Percentiles rank a stretch among this genome's conserved stretches.
Conservation (phyloP, 2,329 filamentous ascomycete genomes). For the Penicillium corylophilum region DNA sequence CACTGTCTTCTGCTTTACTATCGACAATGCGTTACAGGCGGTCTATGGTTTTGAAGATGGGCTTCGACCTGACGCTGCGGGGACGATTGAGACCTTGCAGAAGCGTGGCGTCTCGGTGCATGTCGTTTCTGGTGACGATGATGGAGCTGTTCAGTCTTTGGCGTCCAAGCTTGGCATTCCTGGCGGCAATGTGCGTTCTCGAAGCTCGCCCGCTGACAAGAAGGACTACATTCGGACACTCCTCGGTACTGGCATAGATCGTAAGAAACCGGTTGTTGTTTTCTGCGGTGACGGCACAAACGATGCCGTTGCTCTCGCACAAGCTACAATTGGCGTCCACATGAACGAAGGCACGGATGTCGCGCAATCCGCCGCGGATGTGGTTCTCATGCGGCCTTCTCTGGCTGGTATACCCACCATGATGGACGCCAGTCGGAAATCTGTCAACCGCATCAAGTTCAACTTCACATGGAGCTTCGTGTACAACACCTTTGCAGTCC, state of each 20-base stretch:
- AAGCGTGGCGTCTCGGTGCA: conserved; percentile 51
- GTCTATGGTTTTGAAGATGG: conserved; percentile 53
- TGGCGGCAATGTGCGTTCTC: conserved; percentile 40
- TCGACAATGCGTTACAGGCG: conserved; percentile 45
- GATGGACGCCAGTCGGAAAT: conserved; percentile 52
- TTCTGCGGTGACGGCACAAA: conserved; percentile 80
- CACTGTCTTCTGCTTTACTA: conserved; percentile 58
- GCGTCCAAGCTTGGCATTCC: conserved; percentile 47
- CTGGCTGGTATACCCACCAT: conserved; percentile 59
- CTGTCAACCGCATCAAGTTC: conserved; percentile 56
- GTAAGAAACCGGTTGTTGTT: conserved; percentile 50
- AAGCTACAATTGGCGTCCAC: conserved; percentile 70
- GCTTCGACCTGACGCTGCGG: conserved; percentile 51
- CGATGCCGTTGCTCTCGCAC: conserved; percentile 70
- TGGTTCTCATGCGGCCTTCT: conserved; percentile 61
- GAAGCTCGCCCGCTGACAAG: conserved; percentile 56
- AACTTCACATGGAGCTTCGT: conserved; percentile 70
- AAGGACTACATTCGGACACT: conserved; percentile 51
- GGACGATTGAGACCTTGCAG: conserved; percentile 53
- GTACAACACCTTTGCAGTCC: conserved; percentile 68
- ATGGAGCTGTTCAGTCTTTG: conserved; percentile 49
- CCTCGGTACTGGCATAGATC: conserved; percentile 3
- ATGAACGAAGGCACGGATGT: conserved; percentile 65
- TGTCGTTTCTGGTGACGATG: conserved; percentile 59
- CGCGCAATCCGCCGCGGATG: conserved; percentile 65